Conservation (phyloP, 2,329 filamentous ascomycete genomes). For the Fusarium dlaminii region DNA sequence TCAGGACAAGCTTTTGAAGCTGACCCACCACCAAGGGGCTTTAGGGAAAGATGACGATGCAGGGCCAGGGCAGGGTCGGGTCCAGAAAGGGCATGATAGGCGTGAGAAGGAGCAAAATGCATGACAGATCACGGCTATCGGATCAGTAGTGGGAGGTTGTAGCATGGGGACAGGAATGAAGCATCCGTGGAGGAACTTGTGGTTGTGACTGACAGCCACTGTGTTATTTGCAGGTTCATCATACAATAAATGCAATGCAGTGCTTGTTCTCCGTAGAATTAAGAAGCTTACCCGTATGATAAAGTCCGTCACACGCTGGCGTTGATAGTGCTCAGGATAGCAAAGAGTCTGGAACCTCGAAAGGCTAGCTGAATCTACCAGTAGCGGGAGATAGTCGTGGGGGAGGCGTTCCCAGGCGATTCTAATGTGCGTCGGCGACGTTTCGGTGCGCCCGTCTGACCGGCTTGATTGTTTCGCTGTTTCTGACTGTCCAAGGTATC, state of each 20-base stretch:
- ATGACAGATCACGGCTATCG: constrained; percentile 34
- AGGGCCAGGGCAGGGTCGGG: constrained; percentile 26
- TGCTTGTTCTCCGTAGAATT: neutral
- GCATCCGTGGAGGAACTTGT: constrained; percentile 5
- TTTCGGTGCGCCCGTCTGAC: constrained; percentile 28
- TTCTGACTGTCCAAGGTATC: neutral
- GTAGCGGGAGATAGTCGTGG: constrained; percentile 11
- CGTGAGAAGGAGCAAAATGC: constrained; percentile 21
- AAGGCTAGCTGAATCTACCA: constrained; percentile 24
- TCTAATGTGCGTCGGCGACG: constrained; percentile 13
- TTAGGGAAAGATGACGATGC: constrained; percentile 39
- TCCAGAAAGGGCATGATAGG: constrained; percentile 22
- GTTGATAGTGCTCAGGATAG: neutral
- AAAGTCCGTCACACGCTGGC: constrained; percentile 9
- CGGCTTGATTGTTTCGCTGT: neutral
- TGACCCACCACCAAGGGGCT: constrained; percentile 37
- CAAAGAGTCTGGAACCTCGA: constrained; percentile 35
- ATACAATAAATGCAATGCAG: neutral
- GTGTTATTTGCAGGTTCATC: neutral
- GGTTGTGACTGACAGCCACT: neutral
- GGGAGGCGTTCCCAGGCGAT: constrained; percentile 22
- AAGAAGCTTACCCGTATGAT: constrained; percentile 31
- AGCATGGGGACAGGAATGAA: constrained; percentile 22
- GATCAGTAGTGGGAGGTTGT: constrained; percentile 13
- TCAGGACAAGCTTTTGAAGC: constrained; percentile 47